These are phyloP conservation scores for Solanum ahanhuiri DNA, from an alignment of 257 asterid species.

Conservation along the genomic window DNA sequence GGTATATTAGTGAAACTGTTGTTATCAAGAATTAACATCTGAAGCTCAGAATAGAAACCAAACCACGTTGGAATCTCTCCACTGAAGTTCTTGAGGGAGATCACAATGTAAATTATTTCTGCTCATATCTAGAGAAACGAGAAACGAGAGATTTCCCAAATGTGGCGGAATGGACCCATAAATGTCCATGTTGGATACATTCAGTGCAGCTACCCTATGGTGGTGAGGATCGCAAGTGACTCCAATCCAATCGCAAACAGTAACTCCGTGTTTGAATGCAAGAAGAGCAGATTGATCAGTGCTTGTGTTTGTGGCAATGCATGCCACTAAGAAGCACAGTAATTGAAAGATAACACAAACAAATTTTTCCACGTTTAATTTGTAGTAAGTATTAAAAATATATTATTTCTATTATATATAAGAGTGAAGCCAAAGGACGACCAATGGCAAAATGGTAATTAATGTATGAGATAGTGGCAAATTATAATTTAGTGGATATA, in stretches of 20 bases:
- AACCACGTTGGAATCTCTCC: constrained; percentile 12
- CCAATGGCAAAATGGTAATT: too few relatives aligned
- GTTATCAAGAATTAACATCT: neutral
- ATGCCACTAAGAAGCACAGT: neutral
- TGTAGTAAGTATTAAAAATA: neutral
- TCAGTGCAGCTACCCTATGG: neutral
- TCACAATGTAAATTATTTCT: constrained; percentile 12
- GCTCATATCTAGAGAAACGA: neutral
- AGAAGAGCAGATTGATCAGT: neutral
- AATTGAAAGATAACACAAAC: neutral
- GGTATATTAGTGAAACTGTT: neutral
- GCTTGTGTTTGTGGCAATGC: neutral
- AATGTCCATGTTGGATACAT: neutral
- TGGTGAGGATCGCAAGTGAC: neutral
- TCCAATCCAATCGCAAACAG: neutral
- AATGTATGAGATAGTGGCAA: too few relatives aligned
- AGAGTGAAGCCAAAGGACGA: too few relatives aligned
- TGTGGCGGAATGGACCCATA: neutral
- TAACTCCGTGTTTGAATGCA: neutral
- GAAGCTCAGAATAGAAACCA: neutral
- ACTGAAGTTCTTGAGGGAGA: neutral
- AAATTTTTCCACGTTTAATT: neutral
- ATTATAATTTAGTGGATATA: too few relatives aligned
- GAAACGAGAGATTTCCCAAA: constrained; percentile 9
- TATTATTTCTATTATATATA: too few relatives aligned